Evolutionary conservation across 192 early-diverging fungal species (phyloP), one percentile per base, ranked within the genome.

Genomic region (Podochytrium sp.): DNA sequence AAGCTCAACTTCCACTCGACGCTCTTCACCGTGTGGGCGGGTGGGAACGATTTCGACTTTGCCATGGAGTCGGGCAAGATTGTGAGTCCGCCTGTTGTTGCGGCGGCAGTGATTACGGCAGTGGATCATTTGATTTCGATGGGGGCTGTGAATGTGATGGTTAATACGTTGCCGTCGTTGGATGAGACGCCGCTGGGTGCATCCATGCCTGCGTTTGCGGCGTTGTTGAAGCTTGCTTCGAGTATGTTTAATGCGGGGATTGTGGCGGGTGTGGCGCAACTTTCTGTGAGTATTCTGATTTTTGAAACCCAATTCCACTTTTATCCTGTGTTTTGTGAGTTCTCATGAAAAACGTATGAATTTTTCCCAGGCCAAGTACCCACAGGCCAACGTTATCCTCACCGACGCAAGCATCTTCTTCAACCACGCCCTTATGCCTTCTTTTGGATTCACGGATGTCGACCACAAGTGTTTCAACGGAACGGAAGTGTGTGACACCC

Each of bases 11-110:
- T 37, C 18, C 30, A 30, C 39, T 35, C 42, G 7, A 67, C 65
- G 40, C 65, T 67, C 25, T 67, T 51, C 65, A 67, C 65, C 20
- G 43, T 67, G 20, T 67, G 12, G 10, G 41, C 27, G n/a, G 65
- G 65, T 6, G 18, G 7, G 20, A 67, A 67, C 32, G 65, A 67
- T 43, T 27, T 67, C 25, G 14, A 27, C 12, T 29, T n/a, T 38
- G 14, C 53, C 7, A 7, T 29, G 7, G 27, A 56, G 20, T 18
- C 29, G 18, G 53, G 53, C 27, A 29, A 18, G 12, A 25, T 56
- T 18, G 18, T 25, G 27, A 56, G 27, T 29, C 16, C 53, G 27
- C 7, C 27, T 18, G 16, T 10, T 25, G 10, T 56, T 56, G 53
- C 29, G 27, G 27, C n/a, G 7, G 10, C 12, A 12, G 29, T 56